Evolutionary conservation across 73 alveolate genomes (phyloP).

Genomic region (Breviolum minutum): DNA sequence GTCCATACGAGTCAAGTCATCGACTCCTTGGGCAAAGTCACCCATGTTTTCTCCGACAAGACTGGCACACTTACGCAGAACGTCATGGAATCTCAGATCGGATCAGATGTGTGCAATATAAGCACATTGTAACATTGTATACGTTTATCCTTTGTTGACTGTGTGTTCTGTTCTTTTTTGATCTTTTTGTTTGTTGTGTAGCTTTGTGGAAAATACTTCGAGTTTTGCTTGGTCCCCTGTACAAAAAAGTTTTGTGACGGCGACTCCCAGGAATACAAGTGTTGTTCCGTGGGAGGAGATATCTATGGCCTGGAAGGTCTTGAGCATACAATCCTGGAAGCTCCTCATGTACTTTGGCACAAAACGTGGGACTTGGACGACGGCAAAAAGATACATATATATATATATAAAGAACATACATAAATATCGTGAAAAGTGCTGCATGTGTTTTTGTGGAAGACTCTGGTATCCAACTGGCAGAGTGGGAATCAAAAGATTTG

Average conservation of each 20-base stretch:
- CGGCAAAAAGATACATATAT: too few species aligned
- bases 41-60: constrained; percentile 85
- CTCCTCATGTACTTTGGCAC: not conserved
- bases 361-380: too few species aligned
- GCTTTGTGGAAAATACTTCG: too few species aligned
- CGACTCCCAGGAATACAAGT: not conserved
- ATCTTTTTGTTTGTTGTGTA: too few species aligned
- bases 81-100: constrained; percentile 4
- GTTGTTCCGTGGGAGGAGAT: constrained; percentile 63
- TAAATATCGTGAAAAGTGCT: not conserved
- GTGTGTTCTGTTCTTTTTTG: not conserved
- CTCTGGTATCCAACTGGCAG: too few species aligned
- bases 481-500: too few species aligned
- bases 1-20: constrained; percentile 88
- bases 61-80: constrained; percentile 92
- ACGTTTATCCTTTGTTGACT: not conserved
- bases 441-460: too few species aligned
- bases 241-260: too few species aligned
- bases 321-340: not conserved
- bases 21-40: constrained; percentile 58
- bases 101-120: too few species aligned
- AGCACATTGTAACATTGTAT: not conserved
- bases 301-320: constrained; percentile 53
- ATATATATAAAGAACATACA: too few species aligned
- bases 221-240: too few species aligned